Evolutionary conservation across 176 grass and related monocot genomes (phyloP).

Genomic region (Lolium multiflorum): DNA sequence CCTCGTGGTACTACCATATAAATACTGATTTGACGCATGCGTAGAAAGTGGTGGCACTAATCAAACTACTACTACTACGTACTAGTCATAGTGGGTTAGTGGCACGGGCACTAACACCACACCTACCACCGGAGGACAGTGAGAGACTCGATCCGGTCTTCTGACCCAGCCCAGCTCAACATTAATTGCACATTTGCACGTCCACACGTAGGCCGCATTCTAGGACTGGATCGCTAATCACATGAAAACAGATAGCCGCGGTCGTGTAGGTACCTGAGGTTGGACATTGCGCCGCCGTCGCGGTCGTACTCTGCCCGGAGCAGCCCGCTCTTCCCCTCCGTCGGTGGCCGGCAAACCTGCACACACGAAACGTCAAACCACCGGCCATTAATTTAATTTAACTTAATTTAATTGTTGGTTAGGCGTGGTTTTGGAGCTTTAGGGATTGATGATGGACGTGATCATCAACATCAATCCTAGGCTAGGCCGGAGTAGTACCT

Average conservation of each 20-base stretch:
- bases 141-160: constrained; percentile 30
- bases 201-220: neutral
- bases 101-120: neutral
- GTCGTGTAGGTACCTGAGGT: constrained; percentile 9
- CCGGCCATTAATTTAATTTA: neutral
- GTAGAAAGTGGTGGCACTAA: neutral
- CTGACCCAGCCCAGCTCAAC: too few species aligned
- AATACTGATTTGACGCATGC: neutral
- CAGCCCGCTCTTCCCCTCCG: constrained; percentile 85
- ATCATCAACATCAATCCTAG: too few species aligned
- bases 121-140: neutral
- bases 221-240: too few species aligned
- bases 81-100: neutral
- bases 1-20: neutral
- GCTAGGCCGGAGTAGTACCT: constrained; percentile 37
- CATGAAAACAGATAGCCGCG: too few species aligned
- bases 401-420: neutral
- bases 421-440: neutral
- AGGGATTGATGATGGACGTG: neutral
- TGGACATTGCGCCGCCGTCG: constrained; percentile 43
- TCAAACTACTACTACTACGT: neutral
- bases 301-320: constrained; percentile 83
- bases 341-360: constrained; percentile 83
- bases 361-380: neutral
- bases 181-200: neutral